phyloP scores from a whole-genome alignment of 257 asterid genomes.

The Gynochthodes officinalis region DNA sequence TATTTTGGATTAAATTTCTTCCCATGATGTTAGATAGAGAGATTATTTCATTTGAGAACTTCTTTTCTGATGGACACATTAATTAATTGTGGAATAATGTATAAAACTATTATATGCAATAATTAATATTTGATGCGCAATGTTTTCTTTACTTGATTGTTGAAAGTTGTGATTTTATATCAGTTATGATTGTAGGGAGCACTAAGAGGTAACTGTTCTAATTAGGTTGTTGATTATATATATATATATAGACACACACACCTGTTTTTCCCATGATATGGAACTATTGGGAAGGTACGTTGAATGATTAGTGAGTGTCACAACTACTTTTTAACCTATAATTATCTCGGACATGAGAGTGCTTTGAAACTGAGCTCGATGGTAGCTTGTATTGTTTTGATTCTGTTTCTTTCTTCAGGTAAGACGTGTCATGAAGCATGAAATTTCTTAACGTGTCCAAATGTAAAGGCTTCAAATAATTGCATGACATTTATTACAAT shows the following conservation, averaged over 20 bases:
- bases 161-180: no score
- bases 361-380: slow-evolving; percentile 18
- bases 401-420: slow-evolving; percentile 27
- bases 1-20: background rate
- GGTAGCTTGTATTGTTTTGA: slow-evolving; percentile 23
- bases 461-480: slow-evolving; percentile 21
- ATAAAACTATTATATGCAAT: background rate
- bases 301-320: slow-evolving; percentile 14
- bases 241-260: background rate
- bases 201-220: background rate
- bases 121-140: background rate
- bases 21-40: no score
- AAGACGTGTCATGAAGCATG: slow-evolving; percentile 20
- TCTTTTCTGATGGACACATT: background rate
- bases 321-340: slow-evolving; percentile 20
- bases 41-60: background rate
- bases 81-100: background rate
- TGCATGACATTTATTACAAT: slow-evolving; percentile 33
- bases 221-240: background rate
- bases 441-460: slow-evolving; percentile 22
- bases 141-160: background rate
- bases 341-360: slow-evolving; percentile 18
- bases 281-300: slow-evolving; percentile 7
- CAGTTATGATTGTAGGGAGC: no score
- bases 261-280: slow-evolving; percentile 1